These are phyloP conservation scores for Colletotrichum brevisporum DNA, from an alignment of 2,329 filamentous ascomycete genomes.

Conservation along the genomic window DNA sequence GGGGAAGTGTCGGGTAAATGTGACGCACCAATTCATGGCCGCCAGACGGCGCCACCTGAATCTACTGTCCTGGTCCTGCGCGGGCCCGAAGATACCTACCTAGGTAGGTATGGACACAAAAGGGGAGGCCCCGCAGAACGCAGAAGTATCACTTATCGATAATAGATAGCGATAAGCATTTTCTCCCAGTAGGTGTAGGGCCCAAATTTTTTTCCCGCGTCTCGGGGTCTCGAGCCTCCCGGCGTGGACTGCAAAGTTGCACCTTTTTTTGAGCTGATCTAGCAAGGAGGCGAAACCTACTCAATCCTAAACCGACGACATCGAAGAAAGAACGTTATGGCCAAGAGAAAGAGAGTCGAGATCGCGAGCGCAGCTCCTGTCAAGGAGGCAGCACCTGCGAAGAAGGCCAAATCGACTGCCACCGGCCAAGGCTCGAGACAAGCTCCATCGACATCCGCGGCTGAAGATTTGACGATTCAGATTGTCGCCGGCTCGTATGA, in stretches of 20 bases:
- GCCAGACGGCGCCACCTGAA: slow-evolving; percentile 27
- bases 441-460: slow-evolving; percentile 17
- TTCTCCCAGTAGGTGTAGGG: not conserved
- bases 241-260: slow-evolving; percentile 3
- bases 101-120: no score
- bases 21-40: slow-evolving; percentile 22
- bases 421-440: slow-evolving; percentile 30
- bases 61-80: not conserved
- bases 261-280: slow-evolving; percentile 27
- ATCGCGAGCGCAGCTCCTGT: slow-evolving; percentile 45
- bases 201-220: slow-evolving; percentile 32
- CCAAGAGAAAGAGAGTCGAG: slow-evolving; percentile 64
- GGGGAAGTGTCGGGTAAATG: slow-evolving; percentile 37
- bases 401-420: slow-evolving; percentile 51
- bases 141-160: slow-evolving; percentile 35
- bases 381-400: slow-evolving; percentile 45
- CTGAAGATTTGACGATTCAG: slow-evolving; percentile 75
- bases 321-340: slow-evolving; percentile 50
- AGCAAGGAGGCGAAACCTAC: slow-evolving; percentile 13
- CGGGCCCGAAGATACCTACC: no score
- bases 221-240: slow-evolving; percentile 3
- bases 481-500: slow-evolving; percentile 96
- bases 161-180: slow-evolving; percentile 37
- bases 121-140: no score
- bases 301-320: slow-evolving; percentile 15